Percentiles rank a stretch among this genome's conserved stretches.
phyloP scores from a whole-genome alignment of 1,284 basidiomycete genomes.

The Ustilago vetiveriae region DNA sequence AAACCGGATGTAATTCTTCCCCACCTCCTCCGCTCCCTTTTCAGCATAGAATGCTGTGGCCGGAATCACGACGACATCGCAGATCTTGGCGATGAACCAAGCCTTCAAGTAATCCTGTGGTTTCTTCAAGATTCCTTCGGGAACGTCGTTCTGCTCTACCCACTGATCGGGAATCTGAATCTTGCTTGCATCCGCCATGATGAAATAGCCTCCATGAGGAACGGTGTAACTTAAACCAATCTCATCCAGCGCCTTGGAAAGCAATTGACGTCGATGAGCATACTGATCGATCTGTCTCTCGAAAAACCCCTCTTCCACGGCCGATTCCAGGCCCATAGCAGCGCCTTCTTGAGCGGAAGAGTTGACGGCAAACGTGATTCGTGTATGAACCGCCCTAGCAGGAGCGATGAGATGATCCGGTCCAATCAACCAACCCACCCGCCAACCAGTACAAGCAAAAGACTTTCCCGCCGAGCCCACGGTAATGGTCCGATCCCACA shows the following conservation, averaged over 20 bases:
- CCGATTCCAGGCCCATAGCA: slow-evolving; percentile 74
- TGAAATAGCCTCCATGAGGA: slow-evolving; percentile 62
- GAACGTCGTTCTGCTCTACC: slow-evolving; percentile 82
- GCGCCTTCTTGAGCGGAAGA: slow-evolving; percentile 79
- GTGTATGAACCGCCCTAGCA: slow-evolving; percentile 86
- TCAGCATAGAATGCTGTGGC: slow-evolving; percentile 63
- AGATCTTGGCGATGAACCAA: slow-evolving; percentile 64
- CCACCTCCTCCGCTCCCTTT: slow-evolving; percentile 33
- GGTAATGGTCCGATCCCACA: slow-evolving; percentile 94
- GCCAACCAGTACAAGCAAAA: slow-evolving; percentile 98
- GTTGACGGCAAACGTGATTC: slow-evolving; percentile 94
- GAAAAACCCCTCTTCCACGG: slow-evolving; percentile 79
- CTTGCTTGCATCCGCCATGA: slow-evolving; percentile 78
- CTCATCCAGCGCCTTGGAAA: slow-evolving; percentile 81
- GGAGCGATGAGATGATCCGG: slow-evolving; percentile 84
- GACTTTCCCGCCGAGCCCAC: slow-evolving; percentile 81
- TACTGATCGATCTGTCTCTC: slow-evolving; percentile 82
- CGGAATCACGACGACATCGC: slow-evolving; percentile 64
- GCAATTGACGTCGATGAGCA: slow-evolving; percentile 77
- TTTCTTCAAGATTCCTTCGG: slow-evolving; percentile 78
- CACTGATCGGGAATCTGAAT: slow-evolving; percentile 85
- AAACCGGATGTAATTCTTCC: slow-evolving; percentile 59
- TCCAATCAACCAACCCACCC: slow-evolving; percentile 94
- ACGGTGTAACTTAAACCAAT: slow-evolving; percentile 80
- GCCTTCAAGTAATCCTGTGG: slow-evolving; percentile 85